Evolutionary conservation across 2,329 filamentous ascomycete species (phyloP), one percentile per base, ranked within the genome.

Genomic region (Shiraia bambusicola): DNA sequence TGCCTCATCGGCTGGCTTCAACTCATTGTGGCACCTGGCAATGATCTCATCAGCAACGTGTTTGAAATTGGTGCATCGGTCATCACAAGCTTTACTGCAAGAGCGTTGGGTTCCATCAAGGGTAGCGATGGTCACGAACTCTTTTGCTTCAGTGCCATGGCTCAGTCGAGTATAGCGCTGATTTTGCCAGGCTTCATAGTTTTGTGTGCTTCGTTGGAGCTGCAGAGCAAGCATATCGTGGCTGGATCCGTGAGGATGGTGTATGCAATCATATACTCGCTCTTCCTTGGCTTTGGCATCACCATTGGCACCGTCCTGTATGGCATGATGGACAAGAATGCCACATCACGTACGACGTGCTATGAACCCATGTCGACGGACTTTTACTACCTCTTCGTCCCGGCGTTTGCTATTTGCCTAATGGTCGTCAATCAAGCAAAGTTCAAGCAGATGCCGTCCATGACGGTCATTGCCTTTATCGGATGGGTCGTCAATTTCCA

Each of bases 351-450:
- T 2, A 75, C 71, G 0, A 61, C 53, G 3, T 77, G 74, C 56
- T 43, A 42, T 7, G 67, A 76, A 17, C 66, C 75, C 1, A 74
- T 83, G 41, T 67, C 69, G 2, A 74, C 76, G 6, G 69, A 74
- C 25, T 79, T 76, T 48, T 79, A 77, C 42, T 89, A 91, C 69
- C 71, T 84, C 22, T 90, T 89, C 59, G 88, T 92, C 0, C 79
- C 86, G 0, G 65, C 78, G 6, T 94, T 91, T 65, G 82, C 87
- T 7, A 61, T 88, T 19, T 88, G 84, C 56, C 76, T 92, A 28
- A 84, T 86, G 50, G 46, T 91, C 58, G 84, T 92, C 65, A 91
- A 91, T 67, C 87, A 92, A 53, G 86, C 86, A 45, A 88, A 89
- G 67, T 88, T 80, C 80, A 84, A 81, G 56, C 87, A 92, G 61